These are phyloP conservation scores for Sugiyamaella castrensis DNA, from an alignment of 1,139 yeast genomes.

Conservation along the genomic window DNA sequence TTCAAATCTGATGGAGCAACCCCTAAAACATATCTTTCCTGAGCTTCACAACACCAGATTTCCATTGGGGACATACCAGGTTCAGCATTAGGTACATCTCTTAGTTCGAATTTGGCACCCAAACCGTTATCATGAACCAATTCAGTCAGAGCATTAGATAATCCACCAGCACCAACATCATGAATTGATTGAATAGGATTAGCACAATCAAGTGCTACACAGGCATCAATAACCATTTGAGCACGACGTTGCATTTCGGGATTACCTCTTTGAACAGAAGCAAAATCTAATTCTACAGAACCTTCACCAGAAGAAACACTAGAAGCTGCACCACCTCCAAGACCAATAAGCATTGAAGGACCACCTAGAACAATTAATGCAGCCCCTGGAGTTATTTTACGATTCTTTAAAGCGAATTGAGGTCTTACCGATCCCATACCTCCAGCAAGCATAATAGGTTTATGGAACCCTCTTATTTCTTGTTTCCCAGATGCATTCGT, in stretches of 20 bases:
- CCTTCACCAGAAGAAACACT: constrained; percentile 94
- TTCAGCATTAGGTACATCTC: constrained; percentile 87
- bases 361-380: constrained; percentile 95
- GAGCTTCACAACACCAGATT: constrained; percentile 99
- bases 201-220: constrained; percentile 74
- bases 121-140: constrained; percentile 94
- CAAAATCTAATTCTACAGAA: constrained; percentile 92
- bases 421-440: constrained; percentile 98
- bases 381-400: constrained; percentile 88
- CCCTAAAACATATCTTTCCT: constrained; percentile 95
- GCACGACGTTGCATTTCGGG: constrained; percentile 99
- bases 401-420: constrained; percentile 82
- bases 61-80: constrained; percentile 99
- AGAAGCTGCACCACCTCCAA: constrained; percentile 99
- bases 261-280: constrained; percentile 98
- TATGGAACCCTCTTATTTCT: constrained; percentile 94
- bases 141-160: constrained; percentile 96
- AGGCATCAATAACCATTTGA: constrained; percentile 94
- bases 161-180: constrained; percentile 99
- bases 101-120: constrained; percentile 89
- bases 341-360: constrained; percentile 97
- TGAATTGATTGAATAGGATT: constrained; percentile 95
- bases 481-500: constrained; percentile 56
- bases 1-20: constrained; percentile 78
- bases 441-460: constrained; percentile 99